These are phyloP conservation scores for Cercospora sp. DNA, from an alignment of 2,329 filamentous ascomycete species.

Conservation along the genomic window DNA sequence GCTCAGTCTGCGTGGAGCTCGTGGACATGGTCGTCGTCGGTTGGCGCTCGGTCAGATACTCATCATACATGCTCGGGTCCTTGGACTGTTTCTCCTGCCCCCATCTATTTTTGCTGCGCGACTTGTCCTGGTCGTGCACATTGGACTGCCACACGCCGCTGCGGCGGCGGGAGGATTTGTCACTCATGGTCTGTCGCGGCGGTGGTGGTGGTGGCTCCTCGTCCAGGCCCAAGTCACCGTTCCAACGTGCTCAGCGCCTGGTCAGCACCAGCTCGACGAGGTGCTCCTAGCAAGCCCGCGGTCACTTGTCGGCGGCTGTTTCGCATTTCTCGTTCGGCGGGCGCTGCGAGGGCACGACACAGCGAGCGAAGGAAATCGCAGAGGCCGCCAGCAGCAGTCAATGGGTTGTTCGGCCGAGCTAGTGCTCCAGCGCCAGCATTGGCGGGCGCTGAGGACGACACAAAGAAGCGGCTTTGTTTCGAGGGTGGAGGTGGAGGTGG, in stretches of 20 bases:
- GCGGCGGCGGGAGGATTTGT: conserved; percentile 25
- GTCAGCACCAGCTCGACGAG: not conserved
- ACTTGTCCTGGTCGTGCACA: conserved; percentile 12
- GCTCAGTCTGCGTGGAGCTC: conserved; percentile 13
- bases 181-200: conserved; percentile 17
- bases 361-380: not conserved
- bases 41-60: conserved; percentile 34
- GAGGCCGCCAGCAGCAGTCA: not conserved
- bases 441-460: not conserved
- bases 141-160: conserved; percentile 28
- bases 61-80: conserved; percentile 38
- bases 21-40: conserved; percentile 12
- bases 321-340: not conserved
- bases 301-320: not conserved
- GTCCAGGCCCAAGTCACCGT: not conserved
- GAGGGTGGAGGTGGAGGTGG: not conserved
- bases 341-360: not conserved
- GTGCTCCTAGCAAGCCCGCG: not conserved
- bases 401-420: not conserved
- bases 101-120: conserved; percentile 23
- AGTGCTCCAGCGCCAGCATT: not conserved
- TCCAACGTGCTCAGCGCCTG: not conserved
- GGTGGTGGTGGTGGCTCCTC: not conserved
- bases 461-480: not conserved
- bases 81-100: conserved; percentile 30